Base-by-base conservation (phyloP, 768 basidiomycete species). In the Psilocybe cubensis region DNA sequence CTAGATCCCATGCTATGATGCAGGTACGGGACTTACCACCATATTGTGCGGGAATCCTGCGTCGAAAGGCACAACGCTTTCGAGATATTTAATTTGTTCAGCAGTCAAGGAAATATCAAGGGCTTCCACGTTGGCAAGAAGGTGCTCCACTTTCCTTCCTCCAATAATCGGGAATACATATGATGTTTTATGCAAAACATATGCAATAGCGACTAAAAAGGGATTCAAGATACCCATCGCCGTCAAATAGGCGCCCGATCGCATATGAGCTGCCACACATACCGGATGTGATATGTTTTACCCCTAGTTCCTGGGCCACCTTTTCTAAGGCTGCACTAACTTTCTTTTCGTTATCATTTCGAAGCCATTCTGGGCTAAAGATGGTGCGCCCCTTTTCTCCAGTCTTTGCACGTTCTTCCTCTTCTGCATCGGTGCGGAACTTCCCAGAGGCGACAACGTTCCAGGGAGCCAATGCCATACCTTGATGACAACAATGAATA, bases 101-200 rank as follows among this genome's bases (percentile, higher is more conserved):
- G 69, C 57, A 3, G 75, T 75, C 46, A 85, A 75, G 0, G 69
- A 55, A 27, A 86, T 79, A 14, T 78, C 73, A 4, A 85, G 66
- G 6, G 83, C 82, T 61, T 84, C 76, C 14, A 85, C 53, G 62
- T 85, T 86, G 38, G 76, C 75, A 45, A 71, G 46, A n/a, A 85
- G 67, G 29, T 85, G 79, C 66, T 83, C 81, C 40, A 82, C 68
- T 61, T 83, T 86, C 45, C 81, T 74, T 0, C 81, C 78, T 4
- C 82, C 82, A 24, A 83, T 68, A 55, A 83, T 74, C 0, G 82
- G 82, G 68, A 84, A 83, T 0, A 83, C 80, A 52, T 74, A 82
- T 0, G 80, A 77, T 7, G 79, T 72, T 64, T 85, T 86, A 43
- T 83, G 80, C 69, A 85, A 68, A 11, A 84, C 68, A 58, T 83